Base-by-base conservation (phyloP, 208 protist species). In the Blechomonas ayalai region DNA sequence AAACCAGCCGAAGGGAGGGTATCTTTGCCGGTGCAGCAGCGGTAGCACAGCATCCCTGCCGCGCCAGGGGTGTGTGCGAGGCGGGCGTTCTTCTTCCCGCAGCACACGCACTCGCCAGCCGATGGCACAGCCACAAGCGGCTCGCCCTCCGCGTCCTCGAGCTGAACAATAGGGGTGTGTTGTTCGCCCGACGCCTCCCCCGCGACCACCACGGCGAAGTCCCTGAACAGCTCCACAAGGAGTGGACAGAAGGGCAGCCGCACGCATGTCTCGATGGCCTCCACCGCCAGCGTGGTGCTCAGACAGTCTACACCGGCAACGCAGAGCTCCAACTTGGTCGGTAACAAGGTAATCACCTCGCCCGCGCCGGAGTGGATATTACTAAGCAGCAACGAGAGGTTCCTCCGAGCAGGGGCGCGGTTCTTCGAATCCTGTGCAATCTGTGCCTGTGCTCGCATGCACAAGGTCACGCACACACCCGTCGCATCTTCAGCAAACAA, bases 21-120 rank as follows among this genome's bases (percentile, higher is more conserved):
- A 7, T 52, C 60, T 27, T 59, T 47, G n/a, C 83, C 83, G 5
- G 78, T 92, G 60, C 78, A 88, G 53, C 83, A 92, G 33, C 59
- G 63, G 67, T 83, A 86, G 60, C 83, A 92, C 20, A 88, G 52
- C 4, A 64, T 58, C 7, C 83, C 83, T n/a, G 27, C 33, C 4
- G 16, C 53, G 44, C 50, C 28, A 10, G 22, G 22, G 3, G 47
- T 48, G 53, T 42, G 52, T 39, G 51, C 73, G 2, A 78, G 36
- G 57, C 55, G 75, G 49, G 63, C 66, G 1, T 0, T 28, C 7
- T 33, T 12, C 19, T 48, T 48, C 8, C 69, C 77, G 42, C 84
- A 92, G 44, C 63, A 49, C 45, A 60, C 38, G 52, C 84, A 92
- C 46, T 75, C 54, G 27, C 84, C 84, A 0, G 71, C 48, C 20